These are phyloP conservation scores for Schwanniomyces yamadae DNA, from an alignment of 805 yeast genomes.

Conservation along the genomic window DNA sequence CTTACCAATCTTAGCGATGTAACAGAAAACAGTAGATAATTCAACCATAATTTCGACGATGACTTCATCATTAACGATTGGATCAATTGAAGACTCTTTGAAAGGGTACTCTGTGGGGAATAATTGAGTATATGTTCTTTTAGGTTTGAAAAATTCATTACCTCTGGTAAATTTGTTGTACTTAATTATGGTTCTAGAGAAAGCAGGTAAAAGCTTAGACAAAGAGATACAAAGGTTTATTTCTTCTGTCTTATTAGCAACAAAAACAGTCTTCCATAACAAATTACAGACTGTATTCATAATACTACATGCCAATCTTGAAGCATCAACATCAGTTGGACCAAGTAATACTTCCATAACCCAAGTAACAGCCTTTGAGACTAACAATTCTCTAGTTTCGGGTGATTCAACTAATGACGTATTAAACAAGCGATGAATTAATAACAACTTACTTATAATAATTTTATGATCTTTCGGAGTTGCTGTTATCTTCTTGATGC, in stretches of 20 bases:
- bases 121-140: conserved; percentile 62
- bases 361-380: conserved; percentile 52
- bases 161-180: conserved; percentile 50
- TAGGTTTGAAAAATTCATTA: conserved; percentile 51
- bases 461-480: conserved; percentile 52
- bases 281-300: conserved; percentile 48
- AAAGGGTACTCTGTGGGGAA: conserved; percentile 73
- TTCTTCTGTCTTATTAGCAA: conserved; percentile 24
- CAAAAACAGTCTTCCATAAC: conserved; percentile 32
- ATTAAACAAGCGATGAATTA: conserved; percentile 56
- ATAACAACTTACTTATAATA: conserved; percentile 55
- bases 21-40: conserved; percentile 58
- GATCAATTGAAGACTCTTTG: conserved; percentile 63
- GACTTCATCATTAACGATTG: conserved; percentile 65
- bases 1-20: conserved; percentile 51
- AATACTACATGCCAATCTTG: conserved; percentile 63
- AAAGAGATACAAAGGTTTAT: conserved; percentile 46
- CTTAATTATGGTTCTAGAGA: conserved; percentile 51
- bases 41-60: conserved; percentile 75
- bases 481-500: conserved; percentile 13
- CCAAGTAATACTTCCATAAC: conserved; percentile 56
- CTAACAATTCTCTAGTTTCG: conserved; percentile 35
- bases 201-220: conserved; percentile 52
- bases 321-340: conserved; percentile 53
- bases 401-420: conserved; percentile 31